Percentiles rank a stretch among this genome's conserved stretches.
Conservation (phyloP, 352 stramenopile genomes). For the Thalassiosira mediterranea region DNA sequence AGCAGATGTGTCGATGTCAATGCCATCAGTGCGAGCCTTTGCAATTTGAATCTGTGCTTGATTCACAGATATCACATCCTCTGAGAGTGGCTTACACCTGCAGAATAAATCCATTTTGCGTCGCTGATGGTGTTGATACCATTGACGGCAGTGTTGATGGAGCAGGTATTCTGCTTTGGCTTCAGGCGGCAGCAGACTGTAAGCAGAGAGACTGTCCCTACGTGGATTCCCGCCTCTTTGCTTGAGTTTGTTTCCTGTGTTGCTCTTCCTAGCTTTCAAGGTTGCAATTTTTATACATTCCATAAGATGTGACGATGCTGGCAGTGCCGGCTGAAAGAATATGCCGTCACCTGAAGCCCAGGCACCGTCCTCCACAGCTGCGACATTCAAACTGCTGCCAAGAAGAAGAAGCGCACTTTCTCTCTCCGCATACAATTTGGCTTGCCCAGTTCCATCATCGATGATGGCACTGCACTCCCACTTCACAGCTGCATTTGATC, state of each 20-base stretch:
- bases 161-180: constrained; percentile 72
- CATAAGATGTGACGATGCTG: constrained; percentile 47
- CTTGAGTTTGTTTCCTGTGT: background rate
- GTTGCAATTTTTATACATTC: constrained; percentile 48
- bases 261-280: constrained; percentile 29
- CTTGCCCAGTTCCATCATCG: constrained; percentile 81
- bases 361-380: constrained; percentile 61
- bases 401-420: constrained; percentile 71
- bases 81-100: constrained; percentile 73
- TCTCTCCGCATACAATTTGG: constrained; percentile 77
- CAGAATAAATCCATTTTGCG: constrained; percentile 69
- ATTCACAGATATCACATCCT: constrained; percentile 51
- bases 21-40: constrained; percentile 34
- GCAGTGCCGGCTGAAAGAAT: constrained; percentile 65
- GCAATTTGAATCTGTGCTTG: constrained; percentile 56
- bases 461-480: constrained; percentile 82
- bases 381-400: constrained; percentile 39
- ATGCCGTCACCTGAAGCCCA: constrained; percentile 57
- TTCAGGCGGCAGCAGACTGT: constrained; percentile 45
- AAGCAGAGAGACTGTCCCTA: constrained; percentile 18
- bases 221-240: constrained; percentile 2
- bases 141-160: constrained; percentile 69
- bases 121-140: constrained; percentile 32
- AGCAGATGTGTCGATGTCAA: constrained; percentile 46
- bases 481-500: constrained; percentile 54